Conservation (phyloP, 192 early-diverging fungal species). For the Polychytrium aggregatum region DNA sequence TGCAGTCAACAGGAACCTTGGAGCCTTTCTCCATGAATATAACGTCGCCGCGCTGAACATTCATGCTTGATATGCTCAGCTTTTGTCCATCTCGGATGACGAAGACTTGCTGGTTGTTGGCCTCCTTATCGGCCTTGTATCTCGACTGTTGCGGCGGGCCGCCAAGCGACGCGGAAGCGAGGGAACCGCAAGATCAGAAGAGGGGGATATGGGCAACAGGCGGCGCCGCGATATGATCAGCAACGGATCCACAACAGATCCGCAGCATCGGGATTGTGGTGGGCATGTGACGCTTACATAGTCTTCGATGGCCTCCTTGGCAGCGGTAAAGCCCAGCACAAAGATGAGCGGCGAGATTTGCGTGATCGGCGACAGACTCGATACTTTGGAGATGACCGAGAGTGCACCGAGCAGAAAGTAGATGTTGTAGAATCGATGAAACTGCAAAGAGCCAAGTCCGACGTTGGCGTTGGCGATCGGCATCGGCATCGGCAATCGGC, state of each 20-base stretch:
- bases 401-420: slow-evolving; percentile 48
- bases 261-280: too few species aligned
- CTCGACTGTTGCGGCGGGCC: slow-evolving; percentile 6
- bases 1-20: slow-evolving; percentile 35
- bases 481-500: too few species aligned
- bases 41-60: slow-evolving; percentile 34
- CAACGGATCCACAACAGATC: too few species aligned
- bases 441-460: slow-evolving; percentile 17
- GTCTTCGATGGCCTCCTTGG: slow-evolving; percentile 46
- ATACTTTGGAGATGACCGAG: slow-evolving; percentile 20
- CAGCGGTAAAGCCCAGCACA: slow-evolving; percentile 34
- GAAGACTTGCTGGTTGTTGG: slow-evolving; percentile 15
- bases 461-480: too few species aligned
- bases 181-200: neutral
- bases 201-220: neutral
- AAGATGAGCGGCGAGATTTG: slow-evolving; percentile 35
- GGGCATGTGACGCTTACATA: too few species aligned
- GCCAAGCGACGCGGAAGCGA: neutral
- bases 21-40: slow-evolving; percentile 39
- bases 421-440: slow-evolving; percentile 46
- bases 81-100: slow-evolving; percentile 21
- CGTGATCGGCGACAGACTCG: slow-evolving; percentile 23
- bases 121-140: slow-evolving; percentile 22
- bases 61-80: slow-evolving; percentile 13
- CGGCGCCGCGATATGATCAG: neutral